A percentile compares a stretch with the other conserved stretches of the same genome.
phyloP scores from a whole-genome alignment of 2,329 filamentous ascomycete genomes.

The Pyrenophora tritici-repentis region DNA sequence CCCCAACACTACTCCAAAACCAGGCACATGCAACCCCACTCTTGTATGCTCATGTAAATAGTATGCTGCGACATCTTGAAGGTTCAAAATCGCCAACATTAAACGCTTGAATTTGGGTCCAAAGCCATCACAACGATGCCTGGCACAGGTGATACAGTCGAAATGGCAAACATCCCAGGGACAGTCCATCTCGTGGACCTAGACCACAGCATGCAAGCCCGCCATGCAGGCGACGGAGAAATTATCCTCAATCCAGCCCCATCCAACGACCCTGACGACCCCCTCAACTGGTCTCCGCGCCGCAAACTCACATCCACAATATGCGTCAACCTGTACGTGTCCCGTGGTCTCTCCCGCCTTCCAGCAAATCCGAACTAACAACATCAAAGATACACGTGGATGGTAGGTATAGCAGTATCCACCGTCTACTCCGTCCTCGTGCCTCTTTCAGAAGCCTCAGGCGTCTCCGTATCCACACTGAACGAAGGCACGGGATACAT shows the following conservation, averaged over 20 bases:
- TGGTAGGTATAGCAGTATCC: slow-evolving; percentile 56
- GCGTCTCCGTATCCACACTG: slow-evolving; percentile 51
- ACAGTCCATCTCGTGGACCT: slow-evolving; percentile 53
- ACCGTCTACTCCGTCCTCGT: slow-evolving; percentile 58
- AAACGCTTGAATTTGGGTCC: not conserved
- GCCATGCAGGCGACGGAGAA: slow-evolving; percentile 47
- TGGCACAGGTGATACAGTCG: not conserved
- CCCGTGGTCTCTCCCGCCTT: not conserved
- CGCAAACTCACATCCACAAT: slow-evolving; percentile 34
- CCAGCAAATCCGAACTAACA: slow-evolving; percentile 2
- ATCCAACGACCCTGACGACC: slow-evolving; percentile 43
- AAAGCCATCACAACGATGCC: slow-evolving; percentile 9
- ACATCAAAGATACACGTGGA: slow-evolving; percentile 55
- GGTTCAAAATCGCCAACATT: not conserved
- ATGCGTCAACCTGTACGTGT: slow-evolving; percentile 25
- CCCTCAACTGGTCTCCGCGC: slow-evolving; percentile 41
- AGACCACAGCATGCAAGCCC: slow-evolving; percentile 43
- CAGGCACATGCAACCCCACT: slow-evolving; percentile 7
- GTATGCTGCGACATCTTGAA: too few species aligned
- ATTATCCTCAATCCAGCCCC: slow-evolving; percentile 50
- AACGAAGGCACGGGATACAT: slow-evolving; percentile 59
- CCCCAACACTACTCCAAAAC: not conserved
- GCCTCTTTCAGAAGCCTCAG: slow-evolving; percentile 55
- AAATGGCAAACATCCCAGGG: slow-evolving; percentile 37
- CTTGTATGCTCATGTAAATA: not conserved